Evolutionary conservation across 441 rosid genomes (phyloP).

Genomic region (Euphorbia celastroides): DNA sequence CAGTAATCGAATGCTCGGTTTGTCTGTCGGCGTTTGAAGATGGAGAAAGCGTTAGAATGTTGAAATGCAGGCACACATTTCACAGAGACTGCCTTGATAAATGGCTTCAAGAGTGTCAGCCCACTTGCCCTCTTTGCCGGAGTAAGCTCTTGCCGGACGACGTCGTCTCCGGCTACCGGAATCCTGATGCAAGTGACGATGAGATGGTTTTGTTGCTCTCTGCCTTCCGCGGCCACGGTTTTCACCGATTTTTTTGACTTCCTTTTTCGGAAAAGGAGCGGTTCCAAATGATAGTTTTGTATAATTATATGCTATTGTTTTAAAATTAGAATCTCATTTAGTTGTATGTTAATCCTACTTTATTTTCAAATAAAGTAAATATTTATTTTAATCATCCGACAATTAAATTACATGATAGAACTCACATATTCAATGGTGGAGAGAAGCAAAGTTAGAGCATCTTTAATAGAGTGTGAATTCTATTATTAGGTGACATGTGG

Average conservation of each 20-base stretch:
- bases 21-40: slow-evolving; percentile 39
- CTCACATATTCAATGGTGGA: no score
- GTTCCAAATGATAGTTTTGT: no score
- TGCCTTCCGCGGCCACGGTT: slow-evolving; percentile 28
- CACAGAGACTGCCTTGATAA: slow-evolving; percentile 50
- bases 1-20: slow-evolving; percentile 33
- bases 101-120: slow-evolving; percentile 36
- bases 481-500: no score
- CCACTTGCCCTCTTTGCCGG: slow-evolving; percentile 56
- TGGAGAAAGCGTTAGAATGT: slow-evolving; percentile 35
- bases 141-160: slow-evolving; percentile 44
- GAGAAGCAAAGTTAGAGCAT: no score
- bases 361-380: no score
- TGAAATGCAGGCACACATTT: slow-evolving; percentile 39
- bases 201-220: slow-evolving; percentile 30
- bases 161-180: slow-evolving; percentile 26
- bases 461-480: no score
- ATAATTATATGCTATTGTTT: no score
- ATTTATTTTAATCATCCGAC: no score
- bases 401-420: no score
- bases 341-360: no score
- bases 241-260: slow-evolving; percentile 12
- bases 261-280: no score
- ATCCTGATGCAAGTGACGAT: slow-evolving; percentile 34
- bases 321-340: no score